Base-by-base conservation (phyloP, 495 filamentous ascomycete genomes). In the Aspergillus funiculosus region DNA sequence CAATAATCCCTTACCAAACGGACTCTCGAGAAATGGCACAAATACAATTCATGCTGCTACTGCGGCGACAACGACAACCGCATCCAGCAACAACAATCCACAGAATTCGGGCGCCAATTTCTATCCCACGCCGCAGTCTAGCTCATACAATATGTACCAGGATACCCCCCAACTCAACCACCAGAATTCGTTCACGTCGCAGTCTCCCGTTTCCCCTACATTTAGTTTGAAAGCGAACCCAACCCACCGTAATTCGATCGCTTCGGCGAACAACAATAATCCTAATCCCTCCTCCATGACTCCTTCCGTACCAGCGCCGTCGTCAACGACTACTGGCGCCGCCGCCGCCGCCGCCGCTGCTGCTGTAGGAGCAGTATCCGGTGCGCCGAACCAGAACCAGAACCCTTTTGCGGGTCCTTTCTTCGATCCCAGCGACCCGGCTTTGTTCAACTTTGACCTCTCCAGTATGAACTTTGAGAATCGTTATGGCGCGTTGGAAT, bases 381-480 rank as follows among this genome's bases (percentile, higher is more conserved):
- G 53, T 9, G 57, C 59, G 13, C 42, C 61, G 19, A 54, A 45
- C 20, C 62, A 67, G 32, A 28, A 53, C 2, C 72, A 71, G 31
- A 73, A 70, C 41, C 62, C 69, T 4, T 84, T 84, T 59, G 74
- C 74, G 11, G 51, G 70, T 50, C 30, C 81, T 8, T 70, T 89
- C 19, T 92, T 95, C 61, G 89, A 95, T 55, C 86, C 89, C 1
- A 89, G 83, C 55, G 90, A 96, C 62, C 87, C 90, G 6, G 85
- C 87, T 1, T 63, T 94, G 34, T 95, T 89, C 71, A 94, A 94
- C 59, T 95, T 95, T 59, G 88, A 96, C 60, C 74, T 95, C 2
- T 87, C 92, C 25, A 88, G 88, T 38, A 75, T 95, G 54, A 95
- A 95, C 62, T 98, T 97, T 58, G 89, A 87, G 36, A 96, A 91